These are phyloP conservation scores for Ascoidea asiatica DNA, from an alignment of 805 yeast genomes.

Conservation along the genomic window DNA sequence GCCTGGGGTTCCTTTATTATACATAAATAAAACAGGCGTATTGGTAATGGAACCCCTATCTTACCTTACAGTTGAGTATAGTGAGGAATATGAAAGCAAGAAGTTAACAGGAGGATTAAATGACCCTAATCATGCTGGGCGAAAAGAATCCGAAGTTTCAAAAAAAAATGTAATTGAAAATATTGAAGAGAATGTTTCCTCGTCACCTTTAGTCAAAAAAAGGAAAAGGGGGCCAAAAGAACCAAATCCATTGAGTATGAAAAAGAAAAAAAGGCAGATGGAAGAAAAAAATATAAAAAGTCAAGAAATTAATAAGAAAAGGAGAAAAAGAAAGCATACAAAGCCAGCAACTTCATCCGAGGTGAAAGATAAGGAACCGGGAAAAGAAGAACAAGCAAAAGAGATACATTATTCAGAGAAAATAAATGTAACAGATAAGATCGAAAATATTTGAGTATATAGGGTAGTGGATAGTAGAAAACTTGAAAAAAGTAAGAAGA, in stretches of 20 bases:
- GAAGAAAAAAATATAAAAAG: constrained; percentile 11
- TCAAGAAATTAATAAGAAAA: constrained; percentile 10
- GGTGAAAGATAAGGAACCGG: constrained; percentile 6
- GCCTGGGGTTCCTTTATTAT: constrained; percentile 85
- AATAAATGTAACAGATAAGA: no score
- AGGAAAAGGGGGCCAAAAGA: constrained; percentile 54
- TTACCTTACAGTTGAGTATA: constrained; percentile 42
- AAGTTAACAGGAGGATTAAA: constrained; percentile 76
- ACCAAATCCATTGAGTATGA: constrained; percentile 85
- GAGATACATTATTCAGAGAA: no score
- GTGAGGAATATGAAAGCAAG: constrained; percentile 38
- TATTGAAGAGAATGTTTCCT: constrained; percentile 12
- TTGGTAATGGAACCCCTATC: constrained; percentile 95
- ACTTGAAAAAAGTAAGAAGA: no score
- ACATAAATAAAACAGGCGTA: constrained; percentile 70
- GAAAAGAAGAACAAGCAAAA: no score
- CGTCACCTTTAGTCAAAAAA: constrained; percentile 23
- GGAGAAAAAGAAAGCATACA: constrained; percentile 13
- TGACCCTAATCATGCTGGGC: constrained; percentile 38
- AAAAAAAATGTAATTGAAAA: constrained; percentile 13
- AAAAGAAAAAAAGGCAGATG: constrained; percentile 43
- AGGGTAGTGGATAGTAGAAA: no score
- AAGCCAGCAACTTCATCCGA: constrained; percentile 4
- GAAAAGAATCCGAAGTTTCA: constrained; percentile 14
- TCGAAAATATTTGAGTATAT: no score